These are phyloP conservation scores for Litchi chinensis DNA, from an alignment of 345 rosid genomes.

Conservation along the genomic window DNA sequence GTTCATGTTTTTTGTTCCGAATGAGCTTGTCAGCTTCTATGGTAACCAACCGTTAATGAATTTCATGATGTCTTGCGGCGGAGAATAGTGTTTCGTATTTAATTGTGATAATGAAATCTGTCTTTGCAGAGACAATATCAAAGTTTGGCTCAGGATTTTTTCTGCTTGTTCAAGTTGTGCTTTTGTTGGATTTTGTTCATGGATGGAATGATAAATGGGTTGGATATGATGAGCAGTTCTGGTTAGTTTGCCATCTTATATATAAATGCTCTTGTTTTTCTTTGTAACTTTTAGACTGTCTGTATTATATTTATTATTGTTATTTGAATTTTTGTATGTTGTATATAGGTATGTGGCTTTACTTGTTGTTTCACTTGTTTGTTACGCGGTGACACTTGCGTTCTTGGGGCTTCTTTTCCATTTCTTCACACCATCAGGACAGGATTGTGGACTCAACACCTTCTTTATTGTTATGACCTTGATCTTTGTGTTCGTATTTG, in stretches of 20 bases:
- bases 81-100: too few relatives aligned
- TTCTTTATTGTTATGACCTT: conserved; percentile 79
- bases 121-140: too few relatives aligned
- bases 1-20: too few relatives aligned
- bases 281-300: background rate
- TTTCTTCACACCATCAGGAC: conserved; percentile 96
- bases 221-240: conserved; percentile 93
- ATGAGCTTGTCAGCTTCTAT: too few relatives aligned
- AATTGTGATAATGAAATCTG: too few relatives aligned
- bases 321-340: background rate
- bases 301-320: conserved; percentile 1
- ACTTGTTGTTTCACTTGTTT: conserved; percentile 79
- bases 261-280: background rate
- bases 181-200: conserved; percentile 96
- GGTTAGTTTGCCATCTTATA: conserved; percentile 54
- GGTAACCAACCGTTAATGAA: too few relatives aligned
- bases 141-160: too few relatives aligned
- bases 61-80: too few relatives aligned
- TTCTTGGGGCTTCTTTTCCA: conserved; percentile 98
- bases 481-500: conserved; percentile 67
- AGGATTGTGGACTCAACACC: conserved; percentile 94
- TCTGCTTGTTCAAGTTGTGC: conserved; percentile 98
- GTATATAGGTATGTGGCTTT: conserved; percentile 74
- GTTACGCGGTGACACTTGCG: conserved; percentile 78
- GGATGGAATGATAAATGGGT: conserved; percentile 99